Evolutionary conservation across 2,329 filamentous ascomycete species (phyloP), one percentile per base, ranked within the genome.

Genomic region (Pseudogymnoascus sp.): DNA sequence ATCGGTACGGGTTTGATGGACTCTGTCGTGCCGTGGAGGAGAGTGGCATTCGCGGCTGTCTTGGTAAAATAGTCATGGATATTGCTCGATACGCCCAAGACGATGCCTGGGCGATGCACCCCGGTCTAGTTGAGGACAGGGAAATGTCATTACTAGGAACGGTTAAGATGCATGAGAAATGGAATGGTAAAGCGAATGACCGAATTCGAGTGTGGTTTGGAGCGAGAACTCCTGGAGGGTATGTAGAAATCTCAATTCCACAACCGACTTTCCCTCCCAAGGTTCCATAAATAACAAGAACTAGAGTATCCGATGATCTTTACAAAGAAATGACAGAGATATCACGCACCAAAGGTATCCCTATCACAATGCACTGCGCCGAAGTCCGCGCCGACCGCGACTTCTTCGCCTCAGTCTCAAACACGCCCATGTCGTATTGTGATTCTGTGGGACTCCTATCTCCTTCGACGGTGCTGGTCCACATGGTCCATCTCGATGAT

Each of bases 401-500:
- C 21, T 73, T 75, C 65, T 74, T 74, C 64, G 68, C 67, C 37
- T 68, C 69, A 1, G 68, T 71, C 28, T 42, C 44, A 16, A 72
- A 73, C 61, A 76, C 74, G 0, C 78, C 79, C 4, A 77, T 78
- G 73, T 74, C 76, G 2, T 80, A 77, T 64, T 78, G 76, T 67
- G 62, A 67, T 5, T 66, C 69, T 2, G 76, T 73, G 3, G 73
- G 73, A 2, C 69, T 78, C 28, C 70, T 75, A 5, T 74, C 74
- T 12, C 73, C 73, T 1, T 70, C 71, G 8, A 80, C 77, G 0
- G 78, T 82, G 0, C 74, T 82, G 1, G 79, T 77, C 0, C 80
- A 82, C 69, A 80, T 81, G 78, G 77, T 79, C 2, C 78, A 82
- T 65, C 71, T 81, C 5, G 77, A 80, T 63, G 75, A 75, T 61